phyloP scores from a whole-genome alignment of 2,329 filamentous ascomycete species.

The Ilyonectria robusta region DNA sequence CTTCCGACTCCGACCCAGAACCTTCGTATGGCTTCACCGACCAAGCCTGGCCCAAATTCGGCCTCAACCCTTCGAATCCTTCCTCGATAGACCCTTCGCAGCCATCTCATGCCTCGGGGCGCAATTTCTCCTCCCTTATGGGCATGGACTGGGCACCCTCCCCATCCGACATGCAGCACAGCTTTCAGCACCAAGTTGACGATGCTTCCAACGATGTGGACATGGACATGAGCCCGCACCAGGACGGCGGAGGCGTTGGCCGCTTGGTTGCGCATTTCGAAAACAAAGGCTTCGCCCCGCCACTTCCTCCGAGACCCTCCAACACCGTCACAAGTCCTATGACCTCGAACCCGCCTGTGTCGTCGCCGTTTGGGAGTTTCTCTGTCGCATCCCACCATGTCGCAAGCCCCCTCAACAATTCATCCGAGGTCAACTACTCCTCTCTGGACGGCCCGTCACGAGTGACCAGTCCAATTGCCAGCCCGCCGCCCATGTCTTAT shows the following conservation, averaged over 20 bases:
- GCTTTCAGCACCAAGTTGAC: constrained; percentile 46
- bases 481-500: constrained; percentile 50
- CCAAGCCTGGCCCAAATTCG: constrained; percentile 52
- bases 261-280: constrained; percentile 60
- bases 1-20: constrained; percentile 48
- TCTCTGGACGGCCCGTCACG: constrained; percentile 48
- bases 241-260: constrained; percentile 51
- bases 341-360: constrained; percentile 43
- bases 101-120: constrained; percentile 44
- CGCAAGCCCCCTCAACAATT: constrained; percentile 51
- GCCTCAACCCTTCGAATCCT: constrained; percentile 43
- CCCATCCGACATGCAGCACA: constrained; percentile 47
- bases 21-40: constrained; percentile 50
- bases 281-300: constrained; percentile 54
- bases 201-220: constrained; percentile 45
- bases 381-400: constrained; percentile 48
- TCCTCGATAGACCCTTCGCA: constrained; percentile 44
- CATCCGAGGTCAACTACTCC: constrained; percentile 52
- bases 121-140: constrained; percentile 46
- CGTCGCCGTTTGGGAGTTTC: constrained; percentile 53
- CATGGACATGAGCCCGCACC: constrained; percentile 45
- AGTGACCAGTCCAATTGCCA: constrained; percentile 52
- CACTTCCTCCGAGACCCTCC: constrained; percentile 54
- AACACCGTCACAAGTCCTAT: constrained; percentile 47
- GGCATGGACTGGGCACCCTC: constrained; percentile 58